phyloP scores from a whole-genome alignment of 1,284 basidiomycete species.

The Cutaneotrichosporon sp. region DNA sequence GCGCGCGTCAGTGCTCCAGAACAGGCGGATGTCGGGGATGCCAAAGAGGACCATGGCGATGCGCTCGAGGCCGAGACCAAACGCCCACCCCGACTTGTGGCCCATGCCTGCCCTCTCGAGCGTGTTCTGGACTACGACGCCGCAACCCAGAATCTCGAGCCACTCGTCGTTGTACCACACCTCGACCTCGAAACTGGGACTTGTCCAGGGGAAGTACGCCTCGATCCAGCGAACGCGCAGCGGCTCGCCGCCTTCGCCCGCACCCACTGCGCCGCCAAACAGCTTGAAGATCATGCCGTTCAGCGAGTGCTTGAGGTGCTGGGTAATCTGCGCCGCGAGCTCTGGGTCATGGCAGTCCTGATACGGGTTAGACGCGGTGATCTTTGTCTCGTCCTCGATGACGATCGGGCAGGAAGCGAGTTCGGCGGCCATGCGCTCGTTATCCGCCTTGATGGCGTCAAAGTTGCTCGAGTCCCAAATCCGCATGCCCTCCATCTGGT shows the following conservation, averaged over 20 bases:
- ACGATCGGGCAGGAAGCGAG: constrained; percentile 66
- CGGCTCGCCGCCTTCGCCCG: constrained; percentile 52
- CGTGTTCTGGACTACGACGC: constrained; percentile 84
- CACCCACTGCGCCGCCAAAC: constrained; percentile 60
- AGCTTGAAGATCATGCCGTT: constrained; percentile 81
- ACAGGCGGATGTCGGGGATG: constrained; percentile 97
- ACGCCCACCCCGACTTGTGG: constrained; percentile 93
- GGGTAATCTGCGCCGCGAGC: constrained; percentile 65
- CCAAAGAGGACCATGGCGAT: constrained; percentile 98
- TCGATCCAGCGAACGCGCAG: constrained; percentile 93
- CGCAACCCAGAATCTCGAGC: constrained; percentile 93
- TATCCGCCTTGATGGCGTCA: constrained; percentile 21
- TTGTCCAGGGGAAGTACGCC: constrained; percentile 96
- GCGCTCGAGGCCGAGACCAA: constrained; percentile 92
- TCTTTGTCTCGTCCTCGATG: constrained; percentile 77
- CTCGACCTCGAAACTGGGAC: constrained; percentile 95
- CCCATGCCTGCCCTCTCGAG: constrained; percentile 74
- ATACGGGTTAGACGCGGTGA: constrained; percentile 70
- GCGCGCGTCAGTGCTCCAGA: constrained; percentile 87
- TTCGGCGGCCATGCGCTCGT: constrained; percentile 58
- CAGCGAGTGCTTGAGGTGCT: constrained; percentile 85
- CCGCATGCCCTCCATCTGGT: constrained; percentile 94
- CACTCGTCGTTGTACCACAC: constrained; percentile 94
- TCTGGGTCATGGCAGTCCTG: constrained; percentile 70
- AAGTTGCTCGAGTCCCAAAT: constrained; percentile 57